Evolutionary conservation across 73 alveolate genomes (phyloP).

Genomic region (Paraurostyla sp.): DNA sequence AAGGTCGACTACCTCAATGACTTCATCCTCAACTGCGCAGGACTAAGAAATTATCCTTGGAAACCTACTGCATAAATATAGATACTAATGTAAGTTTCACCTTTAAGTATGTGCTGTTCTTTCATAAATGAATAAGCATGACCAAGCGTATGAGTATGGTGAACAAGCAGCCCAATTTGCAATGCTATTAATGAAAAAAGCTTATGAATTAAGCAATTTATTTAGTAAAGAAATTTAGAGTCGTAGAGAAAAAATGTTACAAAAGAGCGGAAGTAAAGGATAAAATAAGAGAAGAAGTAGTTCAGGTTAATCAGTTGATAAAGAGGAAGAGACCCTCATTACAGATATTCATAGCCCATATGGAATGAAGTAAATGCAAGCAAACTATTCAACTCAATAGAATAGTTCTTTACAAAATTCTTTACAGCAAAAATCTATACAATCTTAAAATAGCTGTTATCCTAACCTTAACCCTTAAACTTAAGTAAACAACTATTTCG

Average conservation of each 20-base stretch:
- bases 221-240: constrained; percentile 19
- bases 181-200: constrained; percentile 19
- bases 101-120: constrained; percentile 69
- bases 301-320: constrained; percentile 36
- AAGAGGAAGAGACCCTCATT: background rate
- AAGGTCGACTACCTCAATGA: background rate
- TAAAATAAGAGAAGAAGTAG: constrained; percentile 25
- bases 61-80: constrained; percentile 50
- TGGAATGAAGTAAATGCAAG: background rate
- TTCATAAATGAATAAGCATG: constrained; percentile 52
- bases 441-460: too few species aligned
- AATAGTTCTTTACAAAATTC: background rate
- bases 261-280: too few species aligned
- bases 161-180: constrained; percentile 24
- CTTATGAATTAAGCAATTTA: constrained; percentile 36
- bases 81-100: constrained; percentile 69
- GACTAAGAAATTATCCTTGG: constrained; percentile 17
- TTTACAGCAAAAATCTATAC: background rate
- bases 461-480: background rate
- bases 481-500: constrained; percentile 38
- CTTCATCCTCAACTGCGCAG: background rate
- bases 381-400: background rate
- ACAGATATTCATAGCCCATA: background rate
- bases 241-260: background rate
- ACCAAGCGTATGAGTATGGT: constrained; percentile 50